Evolutionary conservation across 2,329 filamentous ascomycete species (phyloP).

Genomic region (Penicillium italicum): DNA sequence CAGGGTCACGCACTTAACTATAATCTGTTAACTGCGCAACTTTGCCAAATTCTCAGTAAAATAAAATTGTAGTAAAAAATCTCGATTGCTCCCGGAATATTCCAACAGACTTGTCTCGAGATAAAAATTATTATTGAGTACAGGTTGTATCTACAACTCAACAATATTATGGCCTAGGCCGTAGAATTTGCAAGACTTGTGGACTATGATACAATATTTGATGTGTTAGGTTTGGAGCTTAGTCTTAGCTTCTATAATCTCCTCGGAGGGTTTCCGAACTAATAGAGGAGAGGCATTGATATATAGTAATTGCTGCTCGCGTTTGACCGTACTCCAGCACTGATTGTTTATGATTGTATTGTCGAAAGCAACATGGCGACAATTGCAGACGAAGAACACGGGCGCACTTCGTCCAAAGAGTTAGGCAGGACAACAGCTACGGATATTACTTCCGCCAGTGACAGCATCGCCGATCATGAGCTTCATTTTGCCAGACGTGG

Average conservation of each 20-base stretch:
- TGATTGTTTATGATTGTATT: neutral
- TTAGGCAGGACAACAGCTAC: constrained; percentile 3
- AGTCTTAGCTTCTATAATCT: neutral
- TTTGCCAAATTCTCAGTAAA: too few species aligned
- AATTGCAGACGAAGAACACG: constrained; percentile 1
- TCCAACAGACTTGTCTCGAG: neutral
- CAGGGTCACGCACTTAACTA: neutral
- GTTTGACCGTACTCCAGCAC: neutral
- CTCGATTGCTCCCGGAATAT: neutral
- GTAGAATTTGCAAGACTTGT: constrained; percentile 8
- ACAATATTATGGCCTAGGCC: neutral
- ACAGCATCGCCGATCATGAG: neutral
- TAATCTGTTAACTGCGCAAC: neutral
- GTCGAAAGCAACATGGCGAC: neutral
- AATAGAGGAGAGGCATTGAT: neutral
- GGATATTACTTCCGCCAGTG: neutral
- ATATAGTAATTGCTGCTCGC: neutral
- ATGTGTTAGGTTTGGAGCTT: neutral
- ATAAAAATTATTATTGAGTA: too few species aligned
- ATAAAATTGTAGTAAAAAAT: neutral
- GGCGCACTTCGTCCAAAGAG: neutral
- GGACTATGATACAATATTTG: constrained; percentile 6
- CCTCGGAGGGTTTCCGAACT: constrained; percentile 5
- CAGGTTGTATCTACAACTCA: neutral
- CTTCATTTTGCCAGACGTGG: constrained; percentile 23